These are phyloP conservation scores for Fusarium sp. DNA, from an alignment of 2,329 filamentous ascomycete genomes.

Conservation along the genomic window DNA sequence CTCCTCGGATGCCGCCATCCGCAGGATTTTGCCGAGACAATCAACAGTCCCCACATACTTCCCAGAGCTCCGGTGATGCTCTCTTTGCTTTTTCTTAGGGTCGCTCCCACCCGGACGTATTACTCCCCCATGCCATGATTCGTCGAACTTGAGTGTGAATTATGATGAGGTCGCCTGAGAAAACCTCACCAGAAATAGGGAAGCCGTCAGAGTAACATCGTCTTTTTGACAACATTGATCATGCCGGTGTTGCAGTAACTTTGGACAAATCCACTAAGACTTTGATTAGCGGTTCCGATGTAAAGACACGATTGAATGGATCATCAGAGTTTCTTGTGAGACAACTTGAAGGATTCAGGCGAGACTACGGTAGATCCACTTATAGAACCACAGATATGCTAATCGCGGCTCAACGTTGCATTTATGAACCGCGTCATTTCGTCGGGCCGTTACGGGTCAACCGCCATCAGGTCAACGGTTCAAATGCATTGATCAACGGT, in stretches of 20 bases:
- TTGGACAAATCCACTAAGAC: no score
- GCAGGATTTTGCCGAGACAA: not conserved
- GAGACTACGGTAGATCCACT: rapidly evolving
- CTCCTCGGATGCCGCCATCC: not conserved
- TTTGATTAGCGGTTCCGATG: not conserved
- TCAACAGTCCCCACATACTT: rapidly evolving
- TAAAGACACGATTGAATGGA: not conserved
- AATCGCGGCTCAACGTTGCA: not conserved
- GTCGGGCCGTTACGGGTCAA: not conserved
- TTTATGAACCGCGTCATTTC: not conserved
- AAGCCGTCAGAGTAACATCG: not conserved
- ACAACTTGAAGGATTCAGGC: not conserved
- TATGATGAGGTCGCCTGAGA: no score
- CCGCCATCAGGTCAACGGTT: not conserved
- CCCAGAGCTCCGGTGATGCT: no score
- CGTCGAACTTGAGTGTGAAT: no score
- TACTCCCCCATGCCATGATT: not conserved
- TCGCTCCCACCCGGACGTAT: no score
- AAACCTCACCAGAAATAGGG: not conserved
- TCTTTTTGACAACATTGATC: no score
- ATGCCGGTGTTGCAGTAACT: no score
- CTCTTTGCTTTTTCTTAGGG: not conserved
- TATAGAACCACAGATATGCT: not conserved
- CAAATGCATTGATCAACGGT: not conserved
- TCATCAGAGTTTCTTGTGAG: not conserved